phyloP scores from a whole-genome alignment of 2,329 filamentous ascomycete genomes.

The Calonectria montana region DNA sequence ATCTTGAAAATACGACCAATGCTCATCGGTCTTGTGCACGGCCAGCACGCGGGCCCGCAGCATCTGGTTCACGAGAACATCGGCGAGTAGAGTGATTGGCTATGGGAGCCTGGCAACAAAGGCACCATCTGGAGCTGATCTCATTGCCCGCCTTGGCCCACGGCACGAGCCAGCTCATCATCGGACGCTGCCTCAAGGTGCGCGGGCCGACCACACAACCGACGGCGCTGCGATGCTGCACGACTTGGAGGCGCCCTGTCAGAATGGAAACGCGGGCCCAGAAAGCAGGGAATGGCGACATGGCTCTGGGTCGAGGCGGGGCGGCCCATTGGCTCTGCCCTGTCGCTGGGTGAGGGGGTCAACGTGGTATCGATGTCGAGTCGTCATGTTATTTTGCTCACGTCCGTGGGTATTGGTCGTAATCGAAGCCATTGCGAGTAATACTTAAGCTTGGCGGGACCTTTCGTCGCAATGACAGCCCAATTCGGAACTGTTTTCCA shows the following conservation, averaged over 20 bases:
- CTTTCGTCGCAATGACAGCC: neutral
- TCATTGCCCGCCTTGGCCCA: neutral
- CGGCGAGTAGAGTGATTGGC: neutral
- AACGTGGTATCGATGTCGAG: slow-evolving; percentile 4
- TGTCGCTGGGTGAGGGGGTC: neutral
- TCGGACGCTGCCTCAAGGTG: neutral
- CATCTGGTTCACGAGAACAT: slow-evolving; percentile 1
- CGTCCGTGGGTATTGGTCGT: neutral
- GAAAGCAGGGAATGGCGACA: slow-evolving; percentile 20
- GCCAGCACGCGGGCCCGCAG: neutral
- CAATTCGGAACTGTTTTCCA: neutral
- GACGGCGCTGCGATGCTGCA: neutral
- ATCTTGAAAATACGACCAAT: slow-evolving; percentile 2
- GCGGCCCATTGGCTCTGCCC: slow-evolving; percentile 17
- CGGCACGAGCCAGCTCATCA: slow-evolving; percentile 5
- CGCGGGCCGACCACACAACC: neutral
- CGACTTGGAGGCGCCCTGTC: neutral
- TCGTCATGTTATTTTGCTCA: slow-evolving; percentile 3
- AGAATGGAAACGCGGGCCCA: neutral
- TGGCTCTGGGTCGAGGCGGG: slow-evolving; percentile 9
- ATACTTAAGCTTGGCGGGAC: slow-evolving; percentile 5
- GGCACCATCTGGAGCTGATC: neutral
- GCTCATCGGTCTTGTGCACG: neutral
- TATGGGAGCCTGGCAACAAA: neutral
- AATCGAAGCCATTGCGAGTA: neutral